Evolutionary conservation across 495 filamentous ascomycete species (phyloP).

Genomic region (Penicillium fimorum): DNA sequence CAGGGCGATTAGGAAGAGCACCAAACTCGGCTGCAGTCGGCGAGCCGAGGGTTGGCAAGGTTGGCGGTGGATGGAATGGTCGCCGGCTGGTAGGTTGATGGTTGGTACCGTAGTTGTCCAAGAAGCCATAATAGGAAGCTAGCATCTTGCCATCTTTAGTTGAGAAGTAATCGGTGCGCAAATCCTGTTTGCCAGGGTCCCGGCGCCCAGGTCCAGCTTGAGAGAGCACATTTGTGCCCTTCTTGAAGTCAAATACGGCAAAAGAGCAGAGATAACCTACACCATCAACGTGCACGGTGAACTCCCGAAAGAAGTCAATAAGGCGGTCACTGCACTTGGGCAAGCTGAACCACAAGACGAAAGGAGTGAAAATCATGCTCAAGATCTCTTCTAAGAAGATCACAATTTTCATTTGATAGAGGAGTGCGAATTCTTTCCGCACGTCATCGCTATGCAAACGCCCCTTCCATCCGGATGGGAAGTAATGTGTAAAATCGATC

Average conservation of each 20-base stretch:
- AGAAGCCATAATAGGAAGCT: conserved; percentile 87
- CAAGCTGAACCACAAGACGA: conserved; percentile 82
- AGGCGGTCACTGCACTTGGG: conserved; percentile 89
- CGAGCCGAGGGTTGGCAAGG: conserved; percentile 69
- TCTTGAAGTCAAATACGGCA: conserved; percentile 97
- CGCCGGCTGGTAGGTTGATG: conserved; percentile 51
- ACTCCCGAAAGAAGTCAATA: conserved; percentile 97
- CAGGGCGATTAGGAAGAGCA: conserved; percentile 45
- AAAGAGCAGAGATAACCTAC: conserved; percentile 95
- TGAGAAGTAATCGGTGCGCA: conserved; percentile 87
- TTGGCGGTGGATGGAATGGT: conserved; percentile 74
- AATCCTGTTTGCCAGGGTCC: conserved; percentile 48
- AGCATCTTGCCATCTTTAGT: conserved; percentile 98
- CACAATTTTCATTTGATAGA: conserved; percentile 85
- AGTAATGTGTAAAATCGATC: conserved; percentile 87
- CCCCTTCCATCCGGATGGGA: conserved; percentile 82
- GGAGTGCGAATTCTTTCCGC: conserved; percentile 74
- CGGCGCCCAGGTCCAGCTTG: conserved; percentile 36
- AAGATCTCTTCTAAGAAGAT: conserved; percentile 92
- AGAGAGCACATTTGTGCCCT: conserved; percentile 59
- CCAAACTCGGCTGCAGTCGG: conserved; percentile 53
- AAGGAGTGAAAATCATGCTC: conserved; percentile 87
- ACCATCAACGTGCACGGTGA: conserved; percentile 94
- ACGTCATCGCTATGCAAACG: conserved; percentile 87
- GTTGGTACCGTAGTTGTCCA: conserved; percentile 81